These are phyloP conservation scores for Pestalotiopsis sp. DNA, from an alignment of 2,329 filamentous ascomycete species.

Conservation along the genomic window DNA sequence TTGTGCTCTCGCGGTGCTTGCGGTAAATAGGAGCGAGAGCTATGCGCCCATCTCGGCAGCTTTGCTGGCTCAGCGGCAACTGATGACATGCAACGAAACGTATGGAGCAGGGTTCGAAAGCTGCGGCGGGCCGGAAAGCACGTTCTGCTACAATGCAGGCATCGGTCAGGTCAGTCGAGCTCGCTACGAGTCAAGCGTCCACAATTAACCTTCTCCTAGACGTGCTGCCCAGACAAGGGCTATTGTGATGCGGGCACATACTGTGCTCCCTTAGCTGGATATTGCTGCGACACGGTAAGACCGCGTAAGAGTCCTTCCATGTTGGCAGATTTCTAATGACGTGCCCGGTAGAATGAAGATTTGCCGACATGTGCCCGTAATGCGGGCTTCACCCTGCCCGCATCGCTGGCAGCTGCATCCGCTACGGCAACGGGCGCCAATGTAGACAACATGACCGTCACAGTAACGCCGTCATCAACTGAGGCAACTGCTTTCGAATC, in stretches of 20 bases:
- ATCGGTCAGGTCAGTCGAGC: slow-evolving; percentile 33
- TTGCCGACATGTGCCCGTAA: slow-evolving; percentile 34
- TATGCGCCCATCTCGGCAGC: slow-evolving; percentile 21
- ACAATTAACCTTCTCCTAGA: slow-evolving; percentile 22
- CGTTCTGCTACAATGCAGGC: slow-evolving; percentile 36
- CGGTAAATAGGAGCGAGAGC: slow-evolving; percentile 17
- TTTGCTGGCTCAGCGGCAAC: slow-evolving; percentile 21
- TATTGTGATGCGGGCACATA: slow-evolving; percentile 37
- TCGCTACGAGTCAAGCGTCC: no score
- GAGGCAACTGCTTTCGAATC: background rate
- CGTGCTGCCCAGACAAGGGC: slow-evolving; percentile 38
- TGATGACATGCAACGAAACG: slow-evolving; percentile 34
- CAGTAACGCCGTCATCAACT: background rate
- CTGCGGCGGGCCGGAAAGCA: slow-evolving; percentile 33
- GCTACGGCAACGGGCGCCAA: slow-evolving; percentile 12
- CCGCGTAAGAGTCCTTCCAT: background rate
- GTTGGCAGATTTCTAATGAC: background rate
- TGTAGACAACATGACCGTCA: slow-evolving; percentile 15
- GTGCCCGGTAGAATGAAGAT: slow-evolving; percentile 32
- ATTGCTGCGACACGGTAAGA: slow-evolving; percentile 39
- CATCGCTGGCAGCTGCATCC: slow-evolving; percentile 8
- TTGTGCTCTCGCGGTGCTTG: slow-evolving; percentile 18
- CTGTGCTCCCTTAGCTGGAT: slow-evolving; percentile 40
- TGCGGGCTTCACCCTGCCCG: slow-evolving; percentile 34
- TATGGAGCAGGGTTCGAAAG: slow-evolving; percentile 34